Evolutionary conservation across 1,139 yeast species (phyloP).

Genomic region (Candida anutae): DNA sequence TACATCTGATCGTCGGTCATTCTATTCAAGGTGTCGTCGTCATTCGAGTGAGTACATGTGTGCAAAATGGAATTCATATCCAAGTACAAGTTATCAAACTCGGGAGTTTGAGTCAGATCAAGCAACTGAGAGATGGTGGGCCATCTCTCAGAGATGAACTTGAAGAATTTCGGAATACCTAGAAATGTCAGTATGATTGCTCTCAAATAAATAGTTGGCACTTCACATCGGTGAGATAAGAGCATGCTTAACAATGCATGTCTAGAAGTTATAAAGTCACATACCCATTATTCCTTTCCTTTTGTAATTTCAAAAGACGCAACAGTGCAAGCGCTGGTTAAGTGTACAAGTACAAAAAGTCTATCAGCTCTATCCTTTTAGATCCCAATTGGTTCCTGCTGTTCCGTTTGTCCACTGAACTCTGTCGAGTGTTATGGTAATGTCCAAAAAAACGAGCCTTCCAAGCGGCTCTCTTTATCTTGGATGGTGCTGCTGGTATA

Average conservation of each 20-base stretch:
- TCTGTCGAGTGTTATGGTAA: too few relatives aligned
- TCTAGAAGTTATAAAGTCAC: too few relatives aligned
- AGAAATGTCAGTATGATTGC: constrained; percentile 8
- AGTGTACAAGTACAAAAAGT: too few relatives aligned
- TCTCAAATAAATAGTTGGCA: background rate
- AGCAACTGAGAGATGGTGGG: constrained; percentile 87
- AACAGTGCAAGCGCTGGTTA: too few relatives aligned
- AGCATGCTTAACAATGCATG: too few relatives aligned
- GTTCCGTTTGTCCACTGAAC: too few relatives aligned
- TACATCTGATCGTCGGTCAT: constrained; percentile 88
- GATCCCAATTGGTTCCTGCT: too few relatives aligned
- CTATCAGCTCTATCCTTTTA: too few relatives aligned
- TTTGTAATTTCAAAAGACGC: background rate
- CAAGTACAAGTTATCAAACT: constrained; percentile 86
- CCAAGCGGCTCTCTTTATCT: too few relatives aligned
- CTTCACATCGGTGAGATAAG: background rate
- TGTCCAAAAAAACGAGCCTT: too few relatives aligned
- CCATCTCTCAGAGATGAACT: constrained; percentile 98
- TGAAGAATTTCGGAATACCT: constrained; percentile 96
- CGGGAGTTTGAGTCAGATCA: constrained; percentile 81
- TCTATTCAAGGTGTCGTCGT: constrained; percentile 49
- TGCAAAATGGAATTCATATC: constrained; percentile 98
- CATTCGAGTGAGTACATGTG: constrained; percentile 80
- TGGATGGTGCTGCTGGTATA: too few relatives aligned
- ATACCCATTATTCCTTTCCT: constrained; percentile 1